Evolutionary conservation across 2,329 filamentous ascomycete species (phyloP).

Genomic region (Aspergillus sp.): DNA sequence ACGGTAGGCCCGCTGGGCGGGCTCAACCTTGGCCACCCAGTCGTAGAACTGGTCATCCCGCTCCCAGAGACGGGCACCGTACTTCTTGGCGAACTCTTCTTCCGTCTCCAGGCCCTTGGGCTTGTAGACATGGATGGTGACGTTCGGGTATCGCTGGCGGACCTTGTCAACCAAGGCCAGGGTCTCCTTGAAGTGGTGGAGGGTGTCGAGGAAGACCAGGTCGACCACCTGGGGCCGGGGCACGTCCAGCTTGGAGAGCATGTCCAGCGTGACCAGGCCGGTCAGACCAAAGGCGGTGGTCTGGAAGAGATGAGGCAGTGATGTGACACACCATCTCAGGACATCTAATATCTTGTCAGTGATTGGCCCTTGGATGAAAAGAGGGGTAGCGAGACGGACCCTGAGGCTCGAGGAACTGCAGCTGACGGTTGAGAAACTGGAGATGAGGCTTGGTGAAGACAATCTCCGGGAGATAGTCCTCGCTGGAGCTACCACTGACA

Average conservation of each 20-base stretch:
- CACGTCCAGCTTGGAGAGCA: conserved; percentile 50
- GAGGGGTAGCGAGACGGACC: conserved; percentile 40
- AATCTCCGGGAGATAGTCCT: conserved; percentile 67
- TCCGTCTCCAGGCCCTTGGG: conserved; percentile 71
- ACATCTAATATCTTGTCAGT: conserved; percentile 57
- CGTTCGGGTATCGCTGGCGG: conserved; percentile 69
- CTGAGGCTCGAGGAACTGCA: conserved; percentile 82
- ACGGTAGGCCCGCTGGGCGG: conserved; percentile 83
- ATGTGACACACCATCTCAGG: conserved; percentile 84
- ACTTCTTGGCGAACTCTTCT: conserved; percentile 74
- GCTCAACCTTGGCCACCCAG: conserved; percentile 96
- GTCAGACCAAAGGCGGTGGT: conserved; percentile 80
- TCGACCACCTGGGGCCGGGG: conserved; percentile 50
- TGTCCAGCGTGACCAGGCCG: conserved; percentile 78
- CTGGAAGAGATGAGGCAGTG: conserved; percentile 86
- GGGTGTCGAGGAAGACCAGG: conserved; percentile 73
- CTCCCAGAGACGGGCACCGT: conserved; percentile 83
- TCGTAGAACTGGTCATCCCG: conserved; percentile 86
- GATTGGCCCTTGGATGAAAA: conserved; percentile 10
- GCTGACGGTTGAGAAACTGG: conserved; percentile 83
- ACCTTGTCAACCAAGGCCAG: conserved; percentile 71
- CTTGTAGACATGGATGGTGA: conserved; percentile 85
- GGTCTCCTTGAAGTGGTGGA: conserved; percentile 80
- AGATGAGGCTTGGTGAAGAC: conserved; percentile 85
- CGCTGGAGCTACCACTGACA: conserved; percentile 63